Base-by-base conservation (phyloP, 2,329 filamentous ascomycete species). In the Pseudocercospora fuligena region DNA sequence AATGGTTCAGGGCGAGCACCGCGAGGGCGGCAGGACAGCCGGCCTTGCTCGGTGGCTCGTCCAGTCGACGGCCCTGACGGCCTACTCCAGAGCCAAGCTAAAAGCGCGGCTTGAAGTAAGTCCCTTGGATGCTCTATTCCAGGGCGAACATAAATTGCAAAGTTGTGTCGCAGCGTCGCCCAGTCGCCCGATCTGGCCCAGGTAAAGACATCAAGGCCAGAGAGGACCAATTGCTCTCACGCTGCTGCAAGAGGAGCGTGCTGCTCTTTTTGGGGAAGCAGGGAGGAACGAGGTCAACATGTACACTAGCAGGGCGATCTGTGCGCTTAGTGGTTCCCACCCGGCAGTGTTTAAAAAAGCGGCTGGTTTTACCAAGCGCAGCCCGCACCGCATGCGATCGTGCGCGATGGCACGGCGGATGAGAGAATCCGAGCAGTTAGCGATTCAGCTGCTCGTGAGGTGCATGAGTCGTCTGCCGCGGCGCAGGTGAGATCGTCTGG, bases 31-130 rank as follows among this genome's bases (percentile, higher is more conserved):
- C 51, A 54, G 51, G 51, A 54, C 21, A 54, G 23, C 51, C 51
- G 51, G 51, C 27, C 25, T 56, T 56, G 51, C 27, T 56, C 51
- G 51, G 51, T 31, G 51, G 51, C 51, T 33, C 23, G 51, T 19
- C 27, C 23, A 16, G 23, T 56, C 51, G 51, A 56, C 27, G 51
- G 27, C 51, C 51, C 51, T 56, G 51, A 56, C 51, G 51, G 51
- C 25, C 51, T 27, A 19, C 25, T 56, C 51, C 25, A 56, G 51
- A 56, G 51, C 51, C 51, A 25, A 29, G 25, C 25, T 54, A 31
- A 56, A 16, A 11, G 21, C 51, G 51, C 51, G 51, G 51, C 51
- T 33, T 31, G 51, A n/a, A 56, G 25, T n/a, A 31, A 5, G 16
- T 8, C 40, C 40, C 16, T n/a, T n/a, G 40, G 40, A 43, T 23